Percentiles rank a stretch among this genome's conserved stretches.
phyloP scores from a whole-genome alignment of 192 early-diverging fungal species.

The Spizellomyces sp. region DNA sequence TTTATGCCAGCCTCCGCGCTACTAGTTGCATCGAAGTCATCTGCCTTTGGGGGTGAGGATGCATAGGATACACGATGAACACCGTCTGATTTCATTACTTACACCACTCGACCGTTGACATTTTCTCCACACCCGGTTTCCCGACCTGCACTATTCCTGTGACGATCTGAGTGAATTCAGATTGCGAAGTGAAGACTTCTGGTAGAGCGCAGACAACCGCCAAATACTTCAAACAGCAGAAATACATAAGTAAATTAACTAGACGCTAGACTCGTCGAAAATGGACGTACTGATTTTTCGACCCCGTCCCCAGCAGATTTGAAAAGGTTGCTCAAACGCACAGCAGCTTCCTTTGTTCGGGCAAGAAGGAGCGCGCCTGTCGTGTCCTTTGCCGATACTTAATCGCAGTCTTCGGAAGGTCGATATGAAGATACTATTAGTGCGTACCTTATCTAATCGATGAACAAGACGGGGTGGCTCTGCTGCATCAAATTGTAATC shows the following conservation, averaged over 20 bases:
- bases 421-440: too few relatives aligned
- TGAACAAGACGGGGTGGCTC: conserved; percentile 47
- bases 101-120: conserved; percentile 41
- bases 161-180: conserved; percentile 11
- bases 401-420: background rate
- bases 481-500: conserved; percentile 19
- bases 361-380: conserved; percentile 53
- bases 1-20: conserved; percentile 16
- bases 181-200: too few relatives aligned
- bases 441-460: conserved; percentile 47
- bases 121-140: conserved; percentile 33
- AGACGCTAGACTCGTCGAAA: background rate
- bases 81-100: too few relatives aligned
- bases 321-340: conserved; percentile 36
- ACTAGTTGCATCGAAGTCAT: conserved; percentile 13
- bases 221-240: background rate
- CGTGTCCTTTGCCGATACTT: conserved; percentile 27
- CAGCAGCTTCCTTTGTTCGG: conserved; percentile 44
- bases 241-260: background rate
- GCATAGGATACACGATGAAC: too few relatives aligned
- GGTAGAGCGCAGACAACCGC: background rate
- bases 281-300: conserved; percentile 16
- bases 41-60: too few relatives aligned
- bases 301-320: conserved; percentile 7
- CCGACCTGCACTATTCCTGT: conserved; percentile 40